Conservation (phyloP, 495 filamentous ascomycete species). For the Annulohypoxylon stygium region DNA sequence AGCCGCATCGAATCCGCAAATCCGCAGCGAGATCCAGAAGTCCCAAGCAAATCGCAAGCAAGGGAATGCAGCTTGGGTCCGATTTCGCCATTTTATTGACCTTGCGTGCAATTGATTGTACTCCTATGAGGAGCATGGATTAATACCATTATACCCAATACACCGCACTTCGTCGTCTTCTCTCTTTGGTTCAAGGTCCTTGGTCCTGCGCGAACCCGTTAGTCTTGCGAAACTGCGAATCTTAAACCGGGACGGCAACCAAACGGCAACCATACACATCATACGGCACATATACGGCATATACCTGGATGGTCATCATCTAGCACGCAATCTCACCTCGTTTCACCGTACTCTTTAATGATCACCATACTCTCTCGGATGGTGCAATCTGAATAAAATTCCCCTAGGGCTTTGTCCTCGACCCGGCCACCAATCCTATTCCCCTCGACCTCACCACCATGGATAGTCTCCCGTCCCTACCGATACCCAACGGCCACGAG, state of each 20-base stretch:
- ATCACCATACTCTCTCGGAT: constrained; percentile 38
- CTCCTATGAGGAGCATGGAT: background rate
- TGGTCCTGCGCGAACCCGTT: constrained; percentile 35
- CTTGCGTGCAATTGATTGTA: constrained; percentile 30
- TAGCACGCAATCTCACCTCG: constrained; percentile 46
- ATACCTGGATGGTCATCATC: constrained; percentile 33
- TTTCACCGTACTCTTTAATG: constrained; percentile 42
- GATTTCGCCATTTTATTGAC: constrained; percentile 45
- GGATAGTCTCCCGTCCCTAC: constrained; percentile 28
- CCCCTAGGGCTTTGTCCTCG: constrained; percentile 41
- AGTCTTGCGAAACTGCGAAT: constrained; percentile 21
- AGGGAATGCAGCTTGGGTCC: constrained; percentile 27
- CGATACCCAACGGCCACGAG: constrained; percentile 40
- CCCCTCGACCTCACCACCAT: constrained; percentile 37
- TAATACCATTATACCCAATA: constrained; percentile 8
- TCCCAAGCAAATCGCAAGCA: constrained; percentile 10
- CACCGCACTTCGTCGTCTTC: constrained; percentile 9
- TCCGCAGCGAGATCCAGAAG: constrained; percentile 12
- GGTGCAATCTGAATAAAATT: constrained; percentile 44
- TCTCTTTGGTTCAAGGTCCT: constrained; percentile 4
- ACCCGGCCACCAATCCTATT: constrained; percentile 34
- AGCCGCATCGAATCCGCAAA: constrained; percentile 3
- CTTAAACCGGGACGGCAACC: constrained; percentile 1
- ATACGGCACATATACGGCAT: constrained; percentile 16
- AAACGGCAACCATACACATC: background rate